Evolutionary conservation across 108 stramenopile species (phyloP), one percentile per base, ranked within the genome.

Genomic region (Schizochytrium sp.): DNA sequence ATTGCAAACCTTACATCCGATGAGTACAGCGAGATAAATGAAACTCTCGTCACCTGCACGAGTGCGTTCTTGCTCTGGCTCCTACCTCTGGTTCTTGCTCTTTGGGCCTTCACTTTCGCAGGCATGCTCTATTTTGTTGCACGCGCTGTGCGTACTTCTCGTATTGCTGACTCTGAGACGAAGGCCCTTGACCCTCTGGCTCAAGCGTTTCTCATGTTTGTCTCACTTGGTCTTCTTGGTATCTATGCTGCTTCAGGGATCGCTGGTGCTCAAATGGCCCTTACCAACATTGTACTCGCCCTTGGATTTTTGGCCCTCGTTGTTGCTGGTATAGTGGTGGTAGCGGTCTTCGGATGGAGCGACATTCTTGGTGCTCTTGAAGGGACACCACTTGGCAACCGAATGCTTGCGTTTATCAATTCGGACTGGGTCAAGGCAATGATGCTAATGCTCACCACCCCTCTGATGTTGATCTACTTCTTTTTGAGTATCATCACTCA

Each of bases 341-440:
- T 83, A 5, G 76, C 76, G 38, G 76, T 83, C 76, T 83, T 83
- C 28, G 76, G 76, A n/a, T 55, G 76, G 50, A 53, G 45, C 10
- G 47, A 49, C 10, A 53, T 83, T 38, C 19, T n/a, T 47, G 28
- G 55, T 3, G 40, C 5, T 5, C 53, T 83, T 8, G 55, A 5
- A 40, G n/a, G 47, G 50, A 83, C 76, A 5, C 76, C 76, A 53
- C 76, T 83, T 13, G 76, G 76, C 15, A 55, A 49, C 53, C 76
- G 76, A 5, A 47, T 83, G 1, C 76, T 83, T 53, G 53, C 10
- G 15, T 49, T 55, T n/a, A 40, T 50, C 50, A 55, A 38, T 40
- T 83, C 76, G n/a, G 76, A 83, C 76, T 83, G 76, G 76, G 53
- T 55, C 3, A 83, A 83, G 40, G 76, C 76, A 47, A 83, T 83